Evolutionary conservation across 495 filamentous ascomycete species (phyloP).

Genomic region (Beverwykella pulmonaria): DNA sequence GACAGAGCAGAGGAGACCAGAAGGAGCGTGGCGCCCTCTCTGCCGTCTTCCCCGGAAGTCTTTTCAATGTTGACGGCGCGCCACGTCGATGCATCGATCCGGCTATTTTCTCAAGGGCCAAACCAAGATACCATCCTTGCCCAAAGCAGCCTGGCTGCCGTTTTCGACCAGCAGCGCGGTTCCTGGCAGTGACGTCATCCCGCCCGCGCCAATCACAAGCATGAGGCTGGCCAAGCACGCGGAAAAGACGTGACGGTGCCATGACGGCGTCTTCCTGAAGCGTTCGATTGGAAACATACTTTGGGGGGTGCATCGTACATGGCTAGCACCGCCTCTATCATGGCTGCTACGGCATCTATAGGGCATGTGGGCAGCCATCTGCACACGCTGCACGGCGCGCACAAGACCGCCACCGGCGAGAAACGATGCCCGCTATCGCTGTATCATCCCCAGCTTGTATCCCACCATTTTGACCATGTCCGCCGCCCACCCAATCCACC

Average conservation of each 20-base stretch:
- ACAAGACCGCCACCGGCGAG: too few relatives aligned
- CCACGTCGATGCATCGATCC: background rate
- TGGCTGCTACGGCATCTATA: too few relatives aligned
- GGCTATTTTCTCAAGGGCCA: too few relatives aligned
- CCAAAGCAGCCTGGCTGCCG: background rate
- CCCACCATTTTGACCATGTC: slow-evolving; percentile 49
- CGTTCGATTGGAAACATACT: background rate
- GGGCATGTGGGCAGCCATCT: too few relatives aligned
- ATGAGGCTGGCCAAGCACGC: too few relatives aligned
- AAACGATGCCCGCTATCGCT: too few relatives aligned
- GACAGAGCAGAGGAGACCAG: background rate
- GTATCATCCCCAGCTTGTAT: slow-evolving; percentile 7
- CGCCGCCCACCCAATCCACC: slow-evolving; percentile 54
- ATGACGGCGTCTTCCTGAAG: background rate
- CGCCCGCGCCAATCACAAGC: background rate
- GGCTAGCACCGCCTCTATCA: too few relatives aligned
- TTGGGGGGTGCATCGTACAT: too few relatives aligned
- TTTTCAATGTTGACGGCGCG: background rate
- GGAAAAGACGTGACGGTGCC: too few relatives aligned
- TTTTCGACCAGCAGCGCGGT: background rate
- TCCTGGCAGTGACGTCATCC: background rate
- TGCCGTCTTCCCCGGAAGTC: background rate
- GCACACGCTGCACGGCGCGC: too few relatives aligned
- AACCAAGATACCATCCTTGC: too few relatives aligned
- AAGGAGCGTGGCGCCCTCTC: background rate